Conservation (phyloP, 1,284 basidiomycete species). For the Austroboletus novae-zelandiae region DNA sequence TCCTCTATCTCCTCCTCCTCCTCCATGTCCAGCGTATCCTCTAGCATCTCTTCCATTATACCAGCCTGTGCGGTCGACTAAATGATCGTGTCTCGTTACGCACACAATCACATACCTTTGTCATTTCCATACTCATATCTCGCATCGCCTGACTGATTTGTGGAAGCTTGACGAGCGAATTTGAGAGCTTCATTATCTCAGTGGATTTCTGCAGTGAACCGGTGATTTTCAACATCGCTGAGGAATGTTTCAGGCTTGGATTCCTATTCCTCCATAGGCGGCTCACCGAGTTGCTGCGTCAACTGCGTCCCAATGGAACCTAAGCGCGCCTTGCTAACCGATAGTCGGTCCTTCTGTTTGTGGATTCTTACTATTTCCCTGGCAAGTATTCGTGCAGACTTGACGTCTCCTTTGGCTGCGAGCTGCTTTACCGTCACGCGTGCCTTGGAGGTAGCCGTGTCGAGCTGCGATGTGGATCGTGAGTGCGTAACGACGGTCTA, state of each 20-base stretch:
- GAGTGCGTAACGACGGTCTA: conserved; percentile 10
- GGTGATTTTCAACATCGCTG: conserved; percentile 97
- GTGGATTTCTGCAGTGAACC: conserved; percentile 96
- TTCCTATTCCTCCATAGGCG: background rate
- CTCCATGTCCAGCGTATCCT: conserved; percentile 81
- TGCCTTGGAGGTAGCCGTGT: conserved; percentile 80
- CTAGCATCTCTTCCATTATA: conserved; percentile 92
- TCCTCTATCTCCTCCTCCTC: conserved; percentile 96
- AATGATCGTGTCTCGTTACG: conserved; percentile 2
- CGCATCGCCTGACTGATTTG: conserved; percentile 93
- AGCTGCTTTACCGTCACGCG: conserved; percentile 85
- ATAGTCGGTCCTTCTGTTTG: conserved; percentile 92
- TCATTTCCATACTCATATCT: conserved; percentile 99
- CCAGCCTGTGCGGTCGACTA: conserved; percentile 60
- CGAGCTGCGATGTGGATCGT: conserved; percentile 55
- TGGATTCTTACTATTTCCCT: conserved; percentile 92
- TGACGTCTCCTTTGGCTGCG: conserved; percentile 88
- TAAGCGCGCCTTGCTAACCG: conserved; percentile 90
- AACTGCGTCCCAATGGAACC: conserved; percentile 92
- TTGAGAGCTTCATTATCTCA: conserved; percentile 98
- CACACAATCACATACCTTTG: conserved; percentile 63
- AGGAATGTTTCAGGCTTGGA: background rate
- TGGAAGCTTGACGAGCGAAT: conserved; percentile 87
- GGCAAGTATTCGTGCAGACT: conserved; percentile 89
- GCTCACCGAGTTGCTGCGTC: conserved; percentile 88